Conservation (phyloP, 2,329 filamentous ascomycete species). For the Grosmannia serpens region DNA sequence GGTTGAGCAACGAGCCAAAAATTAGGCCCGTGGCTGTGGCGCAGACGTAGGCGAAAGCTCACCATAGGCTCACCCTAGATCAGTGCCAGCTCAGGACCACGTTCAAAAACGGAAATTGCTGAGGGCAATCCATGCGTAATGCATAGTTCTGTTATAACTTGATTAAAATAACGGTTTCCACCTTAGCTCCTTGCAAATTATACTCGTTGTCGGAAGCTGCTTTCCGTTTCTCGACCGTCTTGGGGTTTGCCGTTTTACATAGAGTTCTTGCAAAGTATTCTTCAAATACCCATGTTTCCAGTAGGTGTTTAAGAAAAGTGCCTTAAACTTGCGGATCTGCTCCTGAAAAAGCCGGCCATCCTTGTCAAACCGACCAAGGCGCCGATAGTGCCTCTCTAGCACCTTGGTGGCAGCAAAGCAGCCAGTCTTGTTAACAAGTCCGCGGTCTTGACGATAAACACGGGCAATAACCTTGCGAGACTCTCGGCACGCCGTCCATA, state of each 20-base stretch:
- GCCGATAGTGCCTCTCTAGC: background rate
- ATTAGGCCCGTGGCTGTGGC: too few relatives aligned
- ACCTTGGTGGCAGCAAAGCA: background rate
- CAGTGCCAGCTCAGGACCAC: too few relatives aligned
- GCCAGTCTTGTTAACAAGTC: background rate
- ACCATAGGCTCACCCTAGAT: too few relatives aligned
- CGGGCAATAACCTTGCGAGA: background rate
- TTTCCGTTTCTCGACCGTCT: background rate
- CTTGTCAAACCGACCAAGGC: background rate
- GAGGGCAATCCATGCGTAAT: too few relatives aligned
- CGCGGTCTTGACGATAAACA: background rate
- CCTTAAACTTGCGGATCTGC: background rate
- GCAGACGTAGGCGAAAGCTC: too few relatives aligned
- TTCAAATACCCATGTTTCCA: background rate
- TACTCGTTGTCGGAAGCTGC: background rate
- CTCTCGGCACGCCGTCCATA: background rate
- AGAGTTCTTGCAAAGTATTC: background rate
- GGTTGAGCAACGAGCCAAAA: too few relatives aligned
- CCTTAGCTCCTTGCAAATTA: background rate
- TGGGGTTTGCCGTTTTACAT: background rate
- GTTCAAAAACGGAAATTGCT: too few relatives aligned
- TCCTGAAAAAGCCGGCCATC: background rate
- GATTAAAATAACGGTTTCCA: background rate
- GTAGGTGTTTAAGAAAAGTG: background rate
- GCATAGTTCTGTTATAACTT: background rate